Conservation (phyloP, 2,329 filamentous ascomycete genomes). For the Claviceps sp. region DNA sequence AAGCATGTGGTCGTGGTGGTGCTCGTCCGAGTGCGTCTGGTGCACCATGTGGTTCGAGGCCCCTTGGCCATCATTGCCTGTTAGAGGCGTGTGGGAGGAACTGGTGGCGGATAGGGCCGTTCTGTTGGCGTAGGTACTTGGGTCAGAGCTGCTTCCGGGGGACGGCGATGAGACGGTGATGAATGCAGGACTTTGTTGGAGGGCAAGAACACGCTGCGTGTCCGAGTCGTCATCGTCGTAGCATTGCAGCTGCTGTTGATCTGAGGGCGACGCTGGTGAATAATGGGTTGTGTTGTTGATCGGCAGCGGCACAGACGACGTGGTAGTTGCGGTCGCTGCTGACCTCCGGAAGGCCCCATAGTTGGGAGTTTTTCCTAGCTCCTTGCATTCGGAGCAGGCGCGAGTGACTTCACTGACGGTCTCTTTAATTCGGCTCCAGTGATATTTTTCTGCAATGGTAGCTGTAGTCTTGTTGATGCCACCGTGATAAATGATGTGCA, state of each 20-base stretch:
- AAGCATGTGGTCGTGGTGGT: constrained; percentile 22
- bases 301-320: not conserved
- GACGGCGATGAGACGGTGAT: constrained; percentile 16
- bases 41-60: not conserved
- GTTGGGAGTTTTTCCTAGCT: constrained; percentile 46
- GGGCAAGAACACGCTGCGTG: constrained; percentile 14
- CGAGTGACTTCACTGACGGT: constrained; percentile 91
- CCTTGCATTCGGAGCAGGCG: constrained; percentile 82
- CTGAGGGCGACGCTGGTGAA: not conserved
- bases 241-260: not conserved
- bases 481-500: constrained; percentile 66
- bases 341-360: constrained; percentile 14
- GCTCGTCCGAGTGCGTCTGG: constrained; percentile 10
- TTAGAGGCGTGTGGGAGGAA: not conserved
- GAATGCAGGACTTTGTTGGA: constrained; percentile 17
- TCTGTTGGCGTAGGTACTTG: constrained; percentile 32
- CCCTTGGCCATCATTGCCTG: not conserved
- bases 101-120: constrained; percentile 32
- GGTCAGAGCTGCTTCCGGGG: constrained; percentile 13
- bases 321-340: not conserved
- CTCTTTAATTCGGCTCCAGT: constrained; percentile 97
- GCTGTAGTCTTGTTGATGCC: constrained; percentile 98
- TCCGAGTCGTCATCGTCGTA: constrained; percentile 8
- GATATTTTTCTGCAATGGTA: constrained; percentile 82
- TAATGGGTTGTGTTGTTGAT: not conserved